A percentile compares a stretch with the other conserved stretches of the same genome.
Evolutionary conservation across 139 green algal genomes (phyloP).

Genomic region (Medakamo hakoo): DNA sequence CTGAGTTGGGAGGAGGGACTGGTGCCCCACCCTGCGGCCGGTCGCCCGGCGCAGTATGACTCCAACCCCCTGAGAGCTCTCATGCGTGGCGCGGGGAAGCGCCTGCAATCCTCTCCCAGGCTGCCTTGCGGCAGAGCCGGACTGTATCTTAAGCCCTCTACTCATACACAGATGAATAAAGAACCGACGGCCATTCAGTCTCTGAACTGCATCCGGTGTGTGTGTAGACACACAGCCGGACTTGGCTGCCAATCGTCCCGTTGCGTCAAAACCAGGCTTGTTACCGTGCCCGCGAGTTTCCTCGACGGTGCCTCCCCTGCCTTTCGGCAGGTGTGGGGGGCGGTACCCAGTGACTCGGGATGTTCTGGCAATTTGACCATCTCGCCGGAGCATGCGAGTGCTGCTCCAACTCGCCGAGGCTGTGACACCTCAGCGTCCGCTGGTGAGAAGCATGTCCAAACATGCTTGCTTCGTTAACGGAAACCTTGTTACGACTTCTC

Average conservation of each 20-base stretch:
- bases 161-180: not conserved
- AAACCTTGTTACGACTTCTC: constrained; percentile 81
- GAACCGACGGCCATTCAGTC: constrained; percentile 3
- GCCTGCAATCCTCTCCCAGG: not conserved
- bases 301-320: not conserved
- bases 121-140: not conserved
- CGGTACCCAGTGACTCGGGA: not conserved
- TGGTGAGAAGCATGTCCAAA: not conserved
- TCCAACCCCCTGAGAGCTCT: not conserved
- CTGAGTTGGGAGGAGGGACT: constrained; percentile 17
- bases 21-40: no score
- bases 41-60: not conserved
- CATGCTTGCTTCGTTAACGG: constrained; percentile 2
- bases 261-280: not conserved
- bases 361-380: constrained; percentile 4
- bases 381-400: constrained; percentile 2
- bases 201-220: constrained; percentile 2
- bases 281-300: constrained; percentile 2
- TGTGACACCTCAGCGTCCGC: not conserved
- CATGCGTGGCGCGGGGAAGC: not conserved
- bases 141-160: constrained; percentile 7
- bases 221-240: not conserved
- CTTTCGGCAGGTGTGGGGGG: constrained; percentile 1
- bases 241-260: constrained; percentile 3
- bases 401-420: not conserved